Base-by-base conservation (phyloP, 2,329 filamentous ascomycete species). In the Pseudocercospora fijiensis region DNA sequence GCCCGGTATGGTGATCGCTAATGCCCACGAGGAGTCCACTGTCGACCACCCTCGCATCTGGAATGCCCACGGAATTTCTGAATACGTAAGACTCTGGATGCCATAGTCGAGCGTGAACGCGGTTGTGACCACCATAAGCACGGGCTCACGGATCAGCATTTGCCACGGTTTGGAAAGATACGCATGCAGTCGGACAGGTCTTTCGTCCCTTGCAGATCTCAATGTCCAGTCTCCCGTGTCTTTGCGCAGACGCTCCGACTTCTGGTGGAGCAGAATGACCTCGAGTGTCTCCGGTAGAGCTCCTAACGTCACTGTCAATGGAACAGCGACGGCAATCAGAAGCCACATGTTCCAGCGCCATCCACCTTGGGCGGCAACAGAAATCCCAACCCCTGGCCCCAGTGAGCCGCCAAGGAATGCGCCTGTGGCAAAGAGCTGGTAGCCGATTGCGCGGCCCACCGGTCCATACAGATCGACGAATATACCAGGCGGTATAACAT, bases 401-500 rank as follows among this genome's bases (percentile, higher is more conserved):
- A 64, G 43, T 5, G 64, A 66, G 16, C 64, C 64, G 26, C 64
- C 64, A 4, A 67, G 61, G 49, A 67, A 67, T 1, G 65, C 65
- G 9, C 59, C 65, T 16, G 62, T 62, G 1, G 65, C 65, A 20
- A 67, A 67, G 30, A 65, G 30, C 28, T 57, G 53, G 24, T 67
- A 67, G 1, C 62, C 65, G 22, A 65, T 59, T 4, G 65, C 62
- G 16, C 65, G 55, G 3, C 65, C 62, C 0, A 65, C 65, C 4
- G 65, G 62, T 16, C 62, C 62, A 26, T 62, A 63, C 11, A 67
- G 27, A 56, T 67, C 65, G 33, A 67, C 75, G 0, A 79, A 81
- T 22, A 83, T 76, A 0, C 78, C 65, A 20, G 82, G 82, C 1
- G 82, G 77, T 58, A 85, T 81, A 0, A 79, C 80, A 6, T 85